Evolutionary conservation across 2,329 filamentous ascomycete genomes (phyloP), one percentile per base, ranked within the genome.

Genomic region (Rhytidhysteron rufulum): DNA sequence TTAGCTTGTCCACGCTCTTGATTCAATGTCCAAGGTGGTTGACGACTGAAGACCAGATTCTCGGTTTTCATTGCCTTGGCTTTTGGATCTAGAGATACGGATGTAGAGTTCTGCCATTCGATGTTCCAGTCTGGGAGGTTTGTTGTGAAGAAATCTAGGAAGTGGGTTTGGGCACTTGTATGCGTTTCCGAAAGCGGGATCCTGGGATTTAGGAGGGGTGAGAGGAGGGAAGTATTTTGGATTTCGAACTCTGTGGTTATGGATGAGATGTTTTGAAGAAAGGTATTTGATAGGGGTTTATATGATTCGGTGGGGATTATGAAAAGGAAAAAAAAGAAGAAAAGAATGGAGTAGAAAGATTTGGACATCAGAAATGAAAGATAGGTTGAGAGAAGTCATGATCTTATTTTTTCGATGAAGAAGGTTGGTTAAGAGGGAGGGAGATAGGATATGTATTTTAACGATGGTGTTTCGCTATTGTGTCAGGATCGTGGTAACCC

Each of bases 11-110:
- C 91, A 1, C 70, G 63, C 2, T 72, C 65, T n/a, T n/a, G n/a
- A n/a, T n/a, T n/a, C n/a, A n/a, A n/a, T 1, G 81, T 73, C 77
- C 87, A 90, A 1, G 93, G 93, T 34, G 93, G 93, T 65, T 97
- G 91, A 39, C 91, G 81, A n/a, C 83, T 85, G 42, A 91, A 83
- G 48, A 97, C 86, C 43, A 98, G 72, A 60, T 96, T 98, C 41
- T 80, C 73, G 64, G 98, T 98, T 0, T 88, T 88, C 0, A 97
- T 73, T 6, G 87, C 74, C 42, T 77, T 76, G 39, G 82, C 75
- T 8, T 83, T 82, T 0, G 86, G 88, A 0, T 80, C 79, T 0
- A 91, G 91, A 1, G 93, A 97, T 51, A 76, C 86, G 24, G 83
- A 80, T 0, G 88, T 90, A 6, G 87, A 90, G 66, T 97, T 97